Evolutionary conservation across 768 basidiomycete genomes (phyloP).

Genomic region (Kwoniella europaea): DNA sequence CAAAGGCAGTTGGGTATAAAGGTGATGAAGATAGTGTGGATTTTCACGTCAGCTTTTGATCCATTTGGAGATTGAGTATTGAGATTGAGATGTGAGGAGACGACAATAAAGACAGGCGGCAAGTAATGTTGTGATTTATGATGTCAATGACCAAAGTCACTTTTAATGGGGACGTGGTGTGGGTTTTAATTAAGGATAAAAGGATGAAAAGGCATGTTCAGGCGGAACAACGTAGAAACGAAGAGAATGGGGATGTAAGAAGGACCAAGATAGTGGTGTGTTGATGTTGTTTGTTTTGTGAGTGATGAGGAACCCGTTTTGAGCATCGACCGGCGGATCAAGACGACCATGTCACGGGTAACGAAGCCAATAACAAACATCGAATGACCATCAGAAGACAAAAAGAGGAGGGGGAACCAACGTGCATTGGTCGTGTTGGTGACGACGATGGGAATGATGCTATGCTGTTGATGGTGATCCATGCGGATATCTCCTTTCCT

Average conservation of each 20-base stretch:
- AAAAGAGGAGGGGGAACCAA: neutral
- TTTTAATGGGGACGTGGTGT: neutral
- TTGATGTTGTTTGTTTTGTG: neutral
- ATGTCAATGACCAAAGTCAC: slow-evolving; percentile 1
- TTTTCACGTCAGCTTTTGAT: slow-evolving; percentile 7
- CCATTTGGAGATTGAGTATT: neutral
- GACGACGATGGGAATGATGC: neutral
- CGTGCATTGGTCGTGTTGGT: slow-evolving; percentile 1
- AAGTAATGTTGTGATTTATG: neutral
- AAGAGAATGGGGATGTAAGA: neutral
- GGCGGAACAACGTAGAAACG: neutral
- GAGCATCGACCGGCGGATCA: neutral
- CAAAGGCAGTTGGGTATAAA: neutral
- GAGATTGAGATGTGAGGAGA: neutral
- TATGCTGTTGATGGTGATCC: neutral
- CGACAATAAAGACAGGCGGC: neutral
- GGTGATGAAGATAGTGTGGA: neutral
- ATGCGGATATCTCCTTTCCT: neutral
- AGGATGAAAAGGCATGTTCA: slow-evolving; percentile 12
- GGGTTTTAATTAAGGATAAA: neutral
- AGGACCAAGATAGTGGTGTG: neutral
- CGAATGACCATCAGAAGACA: neutral
- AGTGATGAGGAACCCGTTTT: slow-evolving; percentile 5
- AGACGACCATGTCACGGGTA: neutral
- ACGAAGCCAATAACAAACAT: neutral